Evolutionary conservation across 306 rosid species (phyloP).

Genomic region (Bauhinia variegata): DNA sequence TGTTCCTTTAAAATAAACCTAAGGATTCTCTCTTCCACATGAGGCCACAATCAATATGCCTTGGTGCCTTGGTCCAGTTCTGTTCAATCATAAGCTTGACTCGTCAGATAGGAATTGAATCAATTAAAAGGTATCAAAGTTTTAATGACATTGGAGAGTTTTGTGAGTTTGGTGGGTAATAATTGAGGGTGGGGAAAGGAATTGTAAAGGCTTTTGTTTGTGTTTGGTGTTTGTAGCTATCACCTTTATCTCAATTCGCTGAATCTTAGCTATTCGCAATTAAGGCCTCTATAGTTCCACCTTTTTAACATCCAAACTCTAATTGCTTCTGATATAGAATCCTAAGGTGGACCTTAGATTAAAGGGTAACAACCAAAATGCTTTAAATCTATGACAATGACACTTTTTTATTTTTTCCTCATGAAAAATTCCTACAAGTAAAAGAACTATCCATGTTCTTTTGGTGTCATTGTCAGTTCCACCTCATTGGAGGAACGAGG

Average conservation of each 20-base stretch:
- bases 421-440: neutral
- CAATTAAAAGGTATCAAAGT: neutral
- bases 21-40: neutral
- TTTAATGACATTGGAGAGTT: slow-evolving; percentile 28
- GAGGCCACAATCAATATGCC: slow-evolving; percentile 24
- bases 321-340: slow-evolving; percentile 42
- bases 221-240: slow-evolving; percentile 55
- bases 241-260: slow-evolving; percentile 37
- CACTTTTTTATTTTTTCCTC: slow-evolving; percentile 6
- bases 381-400: slow-evolving; percentile 29
- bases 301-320: slow-evolving; percentile 16
- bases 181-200: slow-evolving; percentile 30
- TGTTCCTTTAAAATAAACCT: no score
- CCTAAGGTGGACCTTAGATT: slow-evolving; percentile 38
- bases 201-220: slow-evolving; percentile 42
- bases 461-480: no score
- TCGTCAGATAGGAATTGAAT: slow-evolving; percentile 35
- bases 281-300: slow-evolving; percentile 21
- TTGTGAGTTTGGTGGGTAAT: slow-evolving; percentile 29
- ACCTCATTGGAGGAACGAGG: no score
- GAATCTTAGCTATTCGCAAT: slow-evolving; percentile 29
- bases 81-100: slow-evolving; percentile 26
- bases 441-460: no score
- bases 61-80: slow-evolving; percentile 1
- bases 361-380: slow-evolving; percentile 23